A percentile compares a stretch with the other conserved stretches of the same genome.
These are phyloP conservation scores for Mimosa pudica DNA, from an alignment of 306 rosid genomes.

Conservation along the genomic window DNA sequence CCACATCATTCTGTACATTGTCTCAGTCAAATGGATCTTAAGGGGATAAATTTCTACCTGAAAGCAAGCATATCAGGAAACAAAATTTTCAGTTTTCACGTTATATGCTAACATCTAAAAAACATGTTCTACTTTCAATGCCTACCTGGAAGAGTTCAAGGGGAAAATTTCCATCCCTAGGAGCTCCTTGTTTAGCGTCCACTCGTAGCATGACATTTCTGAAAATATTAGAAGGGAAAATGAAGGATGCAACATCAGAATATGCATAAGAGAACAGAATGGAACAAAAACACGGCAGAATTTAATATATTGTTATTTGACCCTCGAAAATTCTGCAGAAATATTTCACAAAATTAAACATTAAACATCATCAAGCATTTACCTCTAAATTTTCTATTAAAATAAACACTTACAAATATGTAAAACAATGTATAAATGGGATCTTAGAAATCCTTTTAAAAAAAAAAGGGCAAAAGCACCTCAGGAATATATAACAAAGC, in stretches of 20 bases:
- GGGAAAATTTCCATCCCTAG: constrained; percentile 86
- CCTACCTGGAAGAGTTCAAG: constrained; percentile 88
- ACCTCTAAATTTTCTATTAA: background rate
- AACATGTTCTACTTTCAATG: background rate
- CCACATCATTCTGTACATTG: constrained; percentile 99
- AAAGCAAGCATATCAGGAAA: constrained; percentile 37
- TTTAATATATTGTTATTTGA: constrained; percentile 4
- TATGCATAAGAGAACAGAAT: background rate
- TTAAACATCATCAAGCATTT: constrained; percentile 17
- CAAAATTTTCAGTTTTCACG: constrained; percentile 14
- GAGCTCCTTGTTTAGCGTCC: constrained; percentile 95
- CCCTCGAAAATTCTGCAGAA: constrained; percentile 21
- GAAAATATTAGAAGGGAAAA: constrained; percentile 40
- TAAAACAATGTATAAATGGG: background rate
- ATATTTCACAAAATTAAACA: constrained; percentile 3
- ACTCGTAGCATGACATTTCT: constrained; percentile 94
- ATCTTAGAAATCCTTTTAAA: background rate
- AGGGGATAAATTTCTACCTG: constrained; percentile 95
- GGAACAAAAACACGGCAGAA: constrained; percentile 21
- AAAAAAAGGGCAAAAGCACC: background rate
- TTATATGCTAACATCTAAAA: background rate
- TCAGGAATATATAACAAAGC: background rate
- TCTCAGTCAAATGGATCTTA: constrained; percentile 95
- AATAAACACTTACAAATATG: background rate
- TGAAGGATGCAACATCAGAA: constrained; percentile 11